Evolutionary conservation across 2,329 filamentous ascomycete genomes (phyloP).

Genomic region (Teratosphaeria gauchensis): DNA sequence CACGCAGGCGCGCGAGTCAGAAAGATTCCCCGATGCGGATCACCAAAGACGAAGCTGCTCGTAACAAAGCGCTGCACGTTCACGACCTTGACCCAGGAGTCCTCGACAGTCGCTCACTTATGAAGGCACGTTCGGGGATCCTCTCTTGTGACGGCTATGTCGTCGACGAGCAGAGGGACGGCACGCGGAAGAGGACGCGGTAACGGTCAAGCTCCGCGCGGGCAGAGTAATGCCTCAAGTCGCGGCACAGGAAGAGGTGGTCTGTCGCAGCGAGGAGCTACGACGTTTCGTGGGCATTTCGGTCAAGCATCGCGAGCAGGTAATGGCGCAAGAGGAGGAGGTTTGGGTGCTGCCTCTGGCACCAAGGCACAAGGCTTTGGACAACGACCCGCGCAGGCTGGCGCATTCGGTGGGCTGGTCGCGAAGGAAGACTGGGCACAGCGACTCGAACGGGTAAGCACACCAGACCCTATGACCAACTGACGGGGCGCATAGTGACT

Average conservation of each 20-base stretch:
- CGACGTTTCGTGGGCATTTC: background rate
- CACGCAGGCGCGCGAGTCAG: background rate
- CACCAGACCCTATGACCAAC: conserved; percentile 4
- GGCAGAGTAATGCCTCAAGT: background rate
- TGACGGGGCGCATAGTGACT: conserved; percentile 21
- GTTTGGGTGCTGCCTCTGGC: background rate
- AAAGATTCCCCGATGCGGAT: background rate
- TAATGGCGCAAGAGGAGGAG: background rate
- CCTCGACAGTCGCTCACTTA: background rate
- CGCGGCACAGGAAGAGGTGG: conserved; percentile 1
- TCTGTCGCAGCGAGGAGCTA: background rate
- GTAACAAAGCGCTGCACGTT: background rate
- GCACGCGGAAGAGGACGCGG: conserved; percentile 8
- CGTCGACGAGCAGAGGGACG: conserved; percentile 4
- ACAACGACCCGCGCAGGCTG: background rate
- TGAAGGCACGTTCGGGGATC: conserved; percentile 1
- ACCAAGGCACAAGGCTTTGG: conserved; percentile 2
- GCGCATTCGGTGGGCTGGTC: conserved; percentile 2
- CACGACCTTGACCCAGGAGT: background rate
- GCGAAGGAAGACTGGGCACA: conserved; percentile 4
- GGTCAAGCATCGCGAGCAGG: conserved; percentile 1
- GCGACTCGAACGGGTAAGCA: conserved; percentile 8
- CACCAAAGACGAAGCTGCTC: background rate
- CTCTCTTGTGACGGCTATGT: conserved; percentile 6
- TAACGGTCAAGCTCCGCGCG: conserved; percentile 1